A percentile compares a stretch with the other conserved stretches of the same genome.
Conservation (phyloP, 345 rosid genomes). For the Eucalyptus brandiana region DNA sequence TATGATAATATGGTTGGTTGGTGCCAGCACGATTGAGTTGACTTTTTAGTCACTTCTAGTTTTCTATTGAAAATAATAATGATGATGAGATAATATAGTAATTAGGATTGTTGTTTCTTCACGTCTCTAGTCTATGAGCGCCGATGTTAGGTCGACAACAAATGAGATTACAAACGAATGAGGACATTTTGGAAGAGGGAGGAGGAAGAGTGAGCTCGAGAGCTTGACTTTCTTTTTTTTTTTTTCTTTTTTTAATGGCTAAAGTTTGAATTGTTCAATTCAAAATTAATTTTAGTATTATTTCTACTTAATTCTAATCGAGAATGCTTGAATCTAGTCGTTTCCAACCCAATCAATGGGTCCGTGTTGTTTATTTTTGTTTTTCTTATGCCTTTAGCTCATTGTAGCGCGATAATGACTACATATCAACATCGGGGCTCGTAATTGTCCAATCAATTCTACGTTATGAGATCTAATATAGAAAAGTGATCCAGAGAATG, state of each 20-base stretch:
- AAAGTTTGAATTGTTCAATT: neutral
- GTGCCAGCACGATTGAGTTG: conserved; percentile 30
- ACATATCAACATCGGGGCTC: neutral
- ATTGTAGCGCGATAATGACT: neutral
- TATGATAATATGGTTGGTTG: neutral
- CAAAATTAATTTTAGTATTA: neutral
- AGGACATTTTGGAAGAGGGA: neutral
- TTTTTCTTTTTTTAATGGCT: neutral
- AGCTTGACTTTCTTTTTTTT: neutral
- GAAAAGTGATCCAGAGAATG: neutral
- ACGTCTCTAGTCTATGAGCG: neutral
- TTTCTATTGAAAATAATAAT: neutral
- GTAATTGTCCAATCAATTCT: neutral
- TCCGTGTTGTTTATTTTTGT: neutral
- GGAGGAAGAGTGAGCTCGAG: neutral
- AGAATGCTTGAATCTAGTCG: neutral
- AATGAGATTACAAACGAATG: neutral
- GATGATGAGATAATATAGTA: neutral
- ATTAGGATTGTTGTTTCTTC: neutral
- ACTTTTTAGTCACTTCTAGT: conserved; percentile 1
- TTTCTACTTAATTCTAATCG: neutral
- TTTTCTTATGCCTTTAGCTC: neutral
- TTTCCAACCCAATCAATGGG: neutral
- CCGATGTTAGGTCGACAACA: neutral
- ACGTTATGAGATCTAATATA: neutral